Conservation (phyloP, 2,329 filamentous ascomycete species). For the Dactylellina haptotyla region DNA sequence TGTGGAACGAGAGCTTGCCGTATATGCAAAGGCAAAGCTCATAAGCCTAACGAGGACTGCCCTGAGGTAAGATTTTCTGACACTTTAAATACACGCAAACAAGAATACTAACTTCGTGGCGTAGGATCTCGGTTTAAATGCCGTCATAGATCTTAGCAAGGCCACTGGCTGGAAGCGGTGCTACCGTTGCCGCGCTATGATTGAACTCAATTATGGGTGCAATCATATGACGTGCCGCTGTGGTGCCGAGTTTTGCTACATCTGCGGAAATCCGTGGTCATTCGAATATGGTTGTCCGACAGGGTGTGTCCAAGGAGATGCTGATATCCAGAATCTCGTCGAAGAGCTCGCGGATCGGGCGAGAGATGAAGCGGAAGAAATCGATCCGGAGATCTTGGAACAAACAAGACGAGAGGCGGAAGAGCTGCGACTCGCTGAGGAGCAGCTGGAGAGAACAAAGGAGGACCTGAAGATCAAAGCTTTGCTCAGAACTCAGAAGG, state of each 20-base stretch:
- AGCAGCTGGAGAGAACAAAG: slow-evolving; percentile 24
- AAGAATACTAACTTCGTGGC: background rate
- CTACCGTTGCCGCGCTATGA: slow-evolving; percentile 76
- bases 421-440: slow-evolving; percentile 7
- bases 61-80: slow-evolving; percentile 21
- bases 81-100: background rate
- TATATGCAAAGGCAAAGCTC: slow-evolving; percentile 49
- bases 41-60: slow-evolving; percentile 36
- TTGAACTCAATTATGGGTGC: slow-evolving; percentile 83
- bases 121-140: slow-evolving; percentile 59
- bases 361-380: slow-evolving; percentile 11
- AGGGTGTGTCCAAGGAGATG: slow-evolving; percentile 30
- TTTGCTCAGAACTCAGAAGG: slow-evolving; percentile 35
- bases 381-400: slow-evolving; percentile 14
- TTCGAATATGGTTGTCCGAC: slow-evolving; percentile 48
- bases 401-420: slow-evolving; percentile 22
- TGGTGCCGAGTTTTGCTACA: slow-evolving; percentile 85
- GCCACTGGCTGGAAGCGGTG: slow-evolving; percentile 79
- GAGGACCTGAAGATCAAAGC: slow-evolving; percentile 39
- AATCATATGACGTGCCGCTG: slow-evolving; percentile 90
- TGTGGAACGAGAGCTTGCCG: slow-evolving; percentile 45
- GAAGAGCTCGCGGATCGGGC: slow-evolving; percentile 29
- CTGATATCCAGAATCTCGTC: slow-evolving; percentile 29
- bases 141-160: slow-evolving; percentile 70
- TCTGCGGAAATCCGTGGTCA: slow-evolving; percentile 79